phyloP scores from a whole-genome alignment of 1,284 basidiomycete genomes.

The Boletus semigastroideus region DNA sequence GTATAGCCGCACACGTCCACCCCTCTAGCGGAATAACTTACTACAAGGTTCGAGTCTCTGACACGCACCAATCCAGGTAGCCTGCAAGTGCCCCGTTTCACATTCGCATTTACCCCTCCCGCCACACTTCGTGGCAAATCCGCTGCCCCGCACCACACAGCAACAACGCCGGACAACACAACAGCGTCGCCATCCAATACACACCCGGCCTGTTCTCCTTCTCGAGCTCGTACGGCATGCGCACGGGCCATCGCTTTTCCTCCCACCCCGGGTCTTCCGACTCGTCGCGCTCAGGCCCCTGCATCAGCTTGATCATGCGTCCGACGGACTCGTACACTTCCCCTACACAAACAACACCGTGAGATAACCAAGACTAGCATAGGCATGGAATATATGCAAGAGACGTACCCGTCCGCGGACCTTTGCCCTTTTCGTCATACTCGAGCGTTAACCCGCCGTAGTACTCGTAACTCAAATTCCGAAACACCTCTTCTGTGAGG shows the following conservation, averaged over 20 bases:
- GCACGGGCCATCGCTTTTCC: conserved; percentile 7
- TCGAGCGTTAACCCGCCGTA: conserved; percentile 19
- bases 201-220: background rate
- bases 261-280: conserved; percentile 10
- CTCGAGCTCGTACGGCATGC: conserved; percentile 7
- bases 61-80: too few species aligned
- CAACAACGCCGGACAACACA: conserved; percentile 39
- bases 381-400: background rate
- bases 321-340: conserved; percentile 29
- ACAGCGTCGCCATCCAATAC: conserved; percentile 13
- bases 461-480: conserved; percentile 10
- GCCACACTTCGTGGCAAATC: conserved; percentile 14
- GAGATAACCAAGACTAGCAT: background rate
- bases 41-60: too few species aligned
- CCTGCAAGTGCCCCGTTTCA: too few species aligned
- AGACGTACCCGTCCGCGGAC: conserved; percentile 16
- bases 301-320: conserved; percentile 22
- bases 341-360: conserved; percentile 5
- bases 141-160: conserved; percentile 36
- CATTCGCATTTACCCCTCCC: conserved; percentile 8
- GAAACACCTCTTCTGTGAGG: conserved; percentile 10
- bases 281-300: conserved; percentile 8
- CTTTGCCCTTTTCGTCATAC: conserved; percentile 11
- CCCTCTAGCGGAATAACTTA: too few species aligned
- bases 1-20: too few species aligned